phyloP scores from a whole-genome alignment of 768 basidiomycete genomes.

The Pisolithus tinctorius region DNA sequence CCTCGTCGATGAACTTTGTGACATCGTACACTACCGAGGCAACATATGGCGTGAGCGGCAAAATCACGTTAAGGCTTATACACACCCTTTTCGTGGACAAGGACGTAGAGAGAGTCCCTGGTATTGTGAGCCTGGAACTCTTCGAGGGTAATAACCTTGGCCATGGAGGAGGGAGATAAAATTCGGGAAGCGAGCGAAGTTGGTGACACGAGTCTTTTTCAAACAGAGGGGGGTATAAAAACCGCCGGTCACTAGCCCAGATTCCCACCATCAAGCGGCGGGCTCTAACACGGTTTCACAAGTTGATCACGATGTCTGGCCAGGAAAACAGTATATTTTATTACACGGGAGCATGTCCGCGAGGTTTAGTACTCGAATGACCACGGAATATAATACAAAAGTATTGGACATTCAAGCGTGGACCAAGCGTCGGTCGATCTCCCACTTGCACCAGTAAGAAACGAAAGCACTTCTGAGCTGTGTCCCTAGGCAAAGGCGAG shows the following conservation, averaged over 20 bases:
- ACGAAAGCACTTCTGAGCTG: constrained; percentile 65
- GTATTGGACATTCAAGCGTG: constrained; percentile 67
- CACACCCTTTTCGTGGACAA: constrained; percentile 80
- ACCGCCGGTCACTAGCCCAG: neutral
- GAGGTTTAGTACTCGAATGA: constrained; percentile 74
- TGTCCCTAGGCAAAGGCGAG: constrained; percentile 74
- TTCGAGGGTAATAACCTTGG: constrained; percentile 59
- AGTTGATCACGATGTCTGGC: neutral
- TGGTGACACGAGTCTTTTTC: neutral
- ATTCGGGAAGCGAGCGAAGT: constrained; percentile 24
- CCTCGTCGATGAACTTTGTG: constrained; percentile 93
- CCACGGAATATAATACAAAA: constrained; percentile 36
- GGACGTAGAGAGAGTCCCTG: constrained; percentile 74
- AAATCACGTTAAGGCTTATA: neutral
- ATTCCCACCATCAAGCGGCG: neutral
- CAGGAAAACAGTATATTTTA: neutral
- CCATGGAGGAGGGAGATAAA: constrained; percentile 19
- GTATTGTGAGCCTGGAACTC: constrained; percentile 73
- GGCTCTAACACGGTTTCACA: constrained; percentile 2
- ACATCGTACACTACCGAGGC: constrained; percentile 74
- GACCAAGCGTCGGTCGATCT: constrained; percentile 55
- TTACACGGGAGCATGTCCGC: constrained; percentile 32
- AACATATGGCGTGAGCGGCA: constrained; percentile 1
- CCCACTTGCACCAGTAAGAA: constrained; percentile 70
- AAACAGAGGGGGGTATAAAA: neutral